A percentile compares a stretch with the other conserved stretches of the same genome.
These are phyloP conservation scores for Boletus speciosus DNA, from an alignment of 768 basidiomycete genomes.

Conservation along the genomic window DNA sequence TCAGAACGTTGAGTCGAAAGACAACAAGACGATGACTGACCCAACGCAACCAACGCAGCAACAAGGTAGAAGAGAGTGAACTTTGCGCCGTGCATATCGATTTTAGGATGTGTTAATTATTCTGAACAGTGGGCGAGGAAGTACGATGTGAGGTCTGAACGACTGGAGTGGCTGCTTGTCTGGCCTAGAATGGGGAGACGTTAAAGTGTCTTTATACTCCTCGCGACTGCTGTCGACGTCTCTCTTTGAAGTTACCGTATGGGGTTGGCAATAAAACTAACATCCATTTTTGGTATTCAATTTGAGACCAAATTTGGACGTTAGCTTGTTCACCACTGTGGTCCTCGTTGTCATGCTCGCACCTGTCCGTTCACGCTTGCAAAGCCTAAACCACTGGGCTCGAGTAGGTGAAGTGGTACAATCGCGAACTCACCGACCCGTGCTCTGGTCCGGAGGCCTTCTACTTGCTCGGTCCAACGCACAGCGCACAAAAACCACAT, in stretches of 20 bases:
- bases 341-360: not conserved
- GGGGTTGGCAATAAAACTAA: conserved; percentile 18
- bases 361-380: not conserved
- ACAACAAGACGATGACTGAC: conserved; percentile 10
- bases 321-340: conserved; percentile 23
- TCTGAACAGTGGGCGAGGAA: conserved; percentile 3
- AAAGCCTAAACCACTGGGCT: no score
- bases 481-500: not conserved
- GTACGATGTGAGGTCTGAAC: conserved; percentile 17
- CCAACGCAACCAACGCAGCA: conserved; percentile 22
- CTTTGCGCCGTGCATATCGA: conserved; percentile 26
- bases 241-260: conserved; percentile 28
- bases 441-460: not conserved
- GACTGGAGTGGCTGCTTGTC: conserved; percentile 27
- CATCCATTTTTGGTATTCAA: conserved; percentile 18
- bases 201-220: conserved; percentile 25
- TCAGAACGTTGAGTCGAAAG: not conserved
- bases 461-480: not conserved
- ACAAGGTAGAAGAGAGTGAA: conserved; percentile 30
- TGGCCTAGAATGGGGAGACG: no score
- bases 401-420: no score
- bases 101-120: conserved; percentile 30
- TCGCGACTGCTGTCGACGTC: not conserved
- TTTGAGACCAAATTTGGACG: conserved; percentile 28
- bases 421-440: no score